Conservation (phyloP, 345 rosid species). For the Heritiera fomes region DNA sequence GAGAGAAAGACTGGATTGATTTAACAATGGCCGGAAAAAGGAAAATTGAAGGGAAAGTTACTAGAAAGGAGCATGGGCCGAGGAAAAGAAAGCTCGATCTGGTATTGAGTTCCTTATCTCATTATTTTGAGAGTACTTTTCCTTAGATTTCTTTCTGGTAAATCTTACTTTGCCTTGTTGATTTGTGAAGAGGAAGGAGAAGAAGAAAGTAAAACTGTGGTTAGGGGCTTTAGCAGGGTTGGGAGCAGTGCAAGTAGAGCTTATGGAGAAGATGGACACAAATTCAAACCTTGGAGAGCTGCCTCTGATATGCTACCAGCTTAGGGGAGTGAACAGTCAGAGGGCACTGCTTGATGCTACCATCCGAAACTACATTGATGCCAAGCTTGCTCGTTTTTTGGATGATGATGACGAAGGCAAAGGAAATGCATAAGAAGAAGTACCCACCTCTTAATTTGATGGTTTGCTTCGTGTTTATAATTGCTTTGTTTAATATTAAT, state of each 20-base stretch:
- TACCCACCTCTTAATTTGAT: background rate
- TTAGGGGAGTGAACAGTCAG: background rate
- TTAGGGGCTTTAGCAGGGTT: background rate
- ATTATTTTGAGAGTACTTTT: background rate
- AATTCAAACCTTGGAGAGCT: background rate
- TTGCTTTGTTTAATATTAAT: background rate
- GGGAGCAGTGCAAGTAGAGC: constrained; percentile 2
- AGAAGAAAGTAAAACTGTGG: background rate
- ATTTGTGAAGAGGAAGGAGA: background rate
- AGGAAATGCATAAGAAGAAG: background rate
- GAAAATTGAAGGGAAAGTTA: background rate
- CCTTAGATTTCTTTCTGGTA: background rate
- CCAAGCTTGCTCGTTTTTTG: background rate
- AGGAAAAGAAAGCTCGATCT: background rate
- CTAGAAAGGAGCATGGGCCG: background rate
- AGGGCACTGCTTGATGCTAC: background rate
- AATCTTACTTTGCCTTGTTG: background rate
- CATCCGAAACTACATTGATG: background rate
- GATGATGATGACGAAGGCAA: background rate
- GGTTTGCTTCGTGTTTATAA: background rate
- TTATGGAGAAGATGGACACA: background rate
- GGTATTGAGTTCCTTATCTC: background rate
- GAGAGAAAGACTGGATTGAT: background rate
- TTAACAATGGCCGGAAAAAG: background rate
- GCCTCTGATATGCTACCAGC: background rate